These are phyloP conservation scores for Colletotrichum abscissum DNA, from an alignment of 2,329 filamentous ascomycete species.

Conservation along the genomic window DNA sequence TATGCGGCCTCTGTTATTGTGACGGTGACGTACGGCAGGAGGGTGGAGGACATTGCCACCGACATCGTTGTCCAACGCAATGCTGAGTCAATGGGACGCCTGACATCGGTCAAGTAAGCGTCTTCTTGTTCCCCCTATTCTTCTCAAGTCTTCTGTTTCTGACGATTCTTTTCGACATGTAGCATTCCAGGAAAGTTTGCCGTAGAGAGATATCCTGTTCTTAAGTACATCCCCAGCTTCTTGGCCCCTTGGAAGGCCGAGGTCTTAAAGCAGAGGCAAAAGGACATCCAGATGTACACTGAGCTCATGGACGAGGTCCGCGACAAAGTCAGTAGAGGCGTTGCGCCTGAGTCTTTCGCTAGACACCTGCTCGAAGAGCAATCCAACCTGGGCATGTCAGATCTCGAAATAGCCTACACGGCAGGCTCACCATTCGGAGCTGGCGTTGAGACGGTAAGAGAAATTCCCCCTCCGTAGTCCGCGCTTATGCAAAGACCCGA, in stretches of 20 bases:
- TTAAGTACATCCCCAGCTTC: slow-evolving; percentile 51
- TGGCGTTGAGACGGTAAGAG: slow-evolving; percentile 53
- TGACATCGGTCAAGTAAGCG: slow-evolving; percentile 52
- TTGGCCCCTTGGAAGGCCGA: slow-evolving; percentile 54
- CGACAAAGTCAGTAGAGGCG: slow-evolving; percentile 44
- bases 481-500: neutral
- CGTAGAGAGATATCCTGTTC: slow-evolving; percentile 52
- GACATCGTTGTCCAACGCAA: slow-evolving; percentile 52
- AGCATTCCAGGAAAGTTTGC: slow-evolving; percentile 48
- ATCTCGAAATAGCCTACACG: slow-evolving; percentile 55
- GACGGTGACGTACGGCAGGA: slow-evolving; percentile 53
- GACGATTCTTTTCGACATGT: neutral
- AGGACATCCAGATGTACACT: slow-evolving; percentile 49
- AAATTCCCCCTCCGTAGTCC: too few species aligned
- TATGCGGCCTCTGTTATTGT: slow-evolving; percentile 56
- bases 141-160: neutral
- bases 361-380: slow-evolving; percentile 55
- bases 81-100: slow-evolving; percentile 53
- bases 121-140: too few species aligned
- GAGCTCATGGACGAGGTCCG: slow-evolving; percentile 54
- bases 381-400: slow-evolving; percentile 51
- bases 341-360: slow-evolving; percentile 53
- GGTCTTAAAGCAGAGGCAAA: slow-evolving; percentile 46
- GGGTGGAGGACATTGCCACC: slow-evolving; percentile 46
- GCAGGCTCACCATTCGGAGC: slow-evolving; percentile 58